Evolutionary conservation across 139 green algal genomes (phyloP), one percentile per base, ranked within the genome.

Genomic region (Diplosphaera chodatii): DNA sequence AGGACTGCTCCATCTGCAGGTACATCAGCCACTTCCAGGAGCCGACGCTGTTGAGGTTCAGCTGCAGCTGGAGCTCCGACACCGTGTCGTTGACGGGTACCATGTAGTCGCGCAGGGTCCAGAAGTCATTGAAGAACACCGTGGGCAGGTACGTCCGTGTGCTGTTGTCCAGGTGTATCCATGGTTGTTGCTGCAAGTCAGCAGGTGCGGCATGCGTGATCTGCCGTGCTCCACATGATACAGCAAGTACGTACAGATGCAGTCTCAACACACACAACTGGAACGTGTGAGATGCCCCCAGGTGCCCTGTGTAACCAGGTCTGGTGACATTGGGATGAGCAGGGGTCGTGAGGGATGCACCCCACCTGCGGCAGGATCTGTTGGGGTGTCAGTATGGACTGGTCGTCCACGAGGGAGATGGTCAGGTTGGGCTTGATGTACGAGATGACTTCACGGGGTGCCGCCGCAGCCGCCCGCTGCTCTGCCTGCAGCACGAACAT

Each of bases 361-460:
- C n/a, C n/a, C 31, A 89, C 79, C 55, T 75, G 77, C 2, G 68
- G 72, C 41, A 77, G 78, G 2, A 86, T 75, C 5, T 22, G 33
- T 10, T 65, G 69, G 1, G 77, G 66, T 8, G 73, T 67, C 72
- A 89, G 85, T 0, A 74, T 32, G 3, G 71, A 66, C 67, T 93
- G 94, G 64, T 96, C 85, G 71, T 97, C 89, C 4, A 97, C 82
- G 31, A 98, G 59, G 1, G 85, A 66, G 23, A 98, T 84, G 1
- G 88, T 96, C 0, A 96, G 23, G 76, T 97, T 97, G 67, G 91
- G 93, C 68, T 91, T 91, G 32, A 93, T 78, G 72, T 84, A 91
- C 32, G 67, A 86, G 32, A 93, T 48, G 48, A 88, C 82, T 41
- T 86, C 69, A 6, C 69, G 64, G 1, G 48, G 68, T 2, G 10